These are phyloP conservation scores for Colletotrichum godetiae DNA, from an alignment of 2,329 filamentous ascomycete genomes.

Conservation along the genomic window DNA sequence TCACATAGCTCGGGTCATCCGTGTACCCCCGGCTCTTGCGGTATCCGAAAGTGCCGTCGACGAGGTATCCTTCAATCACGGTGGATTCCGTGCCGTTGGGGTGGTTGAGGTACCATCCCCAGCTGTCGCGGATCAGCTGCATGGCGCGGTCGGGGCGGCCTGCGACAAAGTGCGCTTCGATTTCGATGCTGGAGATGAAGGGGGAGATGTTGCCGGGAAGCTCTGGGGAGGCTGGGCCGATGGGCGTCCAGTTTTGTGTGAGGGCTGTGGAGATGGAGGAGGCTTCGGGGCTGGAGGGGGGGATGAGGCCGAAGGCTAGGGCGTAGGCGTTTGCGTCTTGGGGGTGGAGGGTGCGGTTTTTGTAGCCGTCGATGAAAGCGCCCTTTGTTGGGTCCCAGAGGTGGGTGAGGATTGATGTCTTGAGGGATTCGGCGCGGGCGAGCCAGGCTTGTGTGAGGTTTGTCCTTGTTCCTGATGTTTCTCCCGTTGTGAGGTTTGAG, in stretches of 20 bases:
- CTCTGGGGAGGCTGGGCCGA: conserved; percentile 67
- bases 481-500: conserved; percentile 45
- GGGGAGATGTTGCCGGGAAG: conserved; percentile 67
- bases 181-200: conserved; percentile 69
- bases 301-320: conserved; percentile 59
- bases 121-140: conserved; percentile 64
- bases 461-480: conserved; percentile 6
- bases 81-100: conserved; percentile 69
- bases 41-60: conserved; percentile 68
- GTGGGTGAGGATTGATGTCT: conserved; percentile 55
- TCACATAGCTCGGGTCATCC: conserved; percentile 58
- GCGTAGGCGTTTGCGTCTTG: conserved; percentile 71
- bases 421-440: conserved; percentile 52
- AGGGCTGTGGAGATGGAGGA: conserved; percentile 56
- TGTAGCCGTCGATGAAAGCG: conserved; percentile 66
- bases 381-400: conserved; percentile 61
- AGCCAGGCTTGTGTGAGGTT: conserved; percentile 53
- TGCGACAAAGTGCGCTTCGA: conserved; percentile 65
- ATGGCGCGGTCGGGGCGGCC: conserved; percentile 62
- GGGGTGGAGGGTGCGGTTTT: conserved; percentile 61
- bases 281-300: conserved; percentile 45
- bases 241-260: conserved; percentile 63
- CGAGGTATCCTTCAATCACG: conserved; percentile 68
- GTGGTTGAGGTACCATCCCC: conserved; percentile 71
- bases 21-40: conserved; percentile 62